A percentile compares a stretch with the other conserved stretches of the same genome.
phyloP scores from a whole-genome alignment of 768 basidiomycete species.

The Amanita polypyramis region DNA sequence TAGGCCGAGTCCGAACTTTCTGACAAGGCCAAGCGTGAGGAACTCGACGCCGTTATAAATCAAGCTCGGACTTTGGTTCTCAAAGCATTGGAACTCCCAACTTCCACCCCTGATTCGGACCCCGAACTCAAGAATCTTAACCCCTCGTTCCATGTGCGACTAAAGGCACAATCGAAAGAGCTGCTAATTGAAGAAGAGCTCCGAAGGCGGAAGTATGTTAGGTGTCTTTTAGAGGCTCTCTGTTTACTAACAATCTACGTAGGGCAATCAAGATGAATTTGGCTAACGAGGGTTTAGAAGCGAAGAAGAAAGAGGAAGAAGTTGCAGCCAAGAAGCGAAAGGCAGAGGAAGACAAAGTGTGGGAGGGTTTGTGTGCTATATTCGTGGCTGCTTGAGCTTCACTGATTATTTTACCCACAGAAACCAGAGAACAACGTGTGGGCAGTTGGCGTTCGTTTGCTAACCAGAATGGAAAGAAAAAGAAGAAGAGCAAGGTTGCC shows the following conservation, averaged over 20 bases:
- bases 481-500: constrained; percentile 64
- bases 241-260: constrained; percentile 4
- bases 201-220: constrained; percentile 64
- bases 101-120: constrained; percentile 49
- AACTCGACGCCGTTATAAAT: constrained; percentile 69
- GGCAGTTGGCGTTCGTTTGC: constrained; percentile 76
- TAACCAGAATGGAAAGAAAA: constrained; percentile 59
- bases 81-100: constrained; percentile 50
- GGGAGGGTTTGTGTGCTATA: constrained; percentile 62
- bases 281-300: constrained; percentile 87
- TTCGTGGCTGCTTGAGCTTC: background rate
- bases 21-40: constrained; percentile 69
- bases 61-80: constrained; percentile 65
- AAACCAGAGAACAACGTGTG: constrained; percentile 71
- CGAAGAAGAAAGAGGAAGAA: constrained; percentile 89
- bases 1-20: constrained; percentile 76
- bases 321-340: constrained; percentile 70
- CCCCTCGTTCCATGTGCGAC: constrained; percentile 57
- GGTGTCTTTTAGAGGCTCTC: background rate
- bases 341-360: constrained; percentile 75
- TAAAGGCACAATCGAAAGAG: constrained; percentile 70
- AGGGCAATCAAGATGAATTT: constrained; percentile 87
- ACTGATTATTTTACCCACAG: constrained; percentile 22
- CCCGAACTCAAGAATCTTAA: constrained; percentile 40
- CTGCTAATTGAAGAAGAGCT: constrained; percentile 87